Base-by-base conservation (phyloP, 129 eudicot species). In the Tagetes erecta region DNA sequence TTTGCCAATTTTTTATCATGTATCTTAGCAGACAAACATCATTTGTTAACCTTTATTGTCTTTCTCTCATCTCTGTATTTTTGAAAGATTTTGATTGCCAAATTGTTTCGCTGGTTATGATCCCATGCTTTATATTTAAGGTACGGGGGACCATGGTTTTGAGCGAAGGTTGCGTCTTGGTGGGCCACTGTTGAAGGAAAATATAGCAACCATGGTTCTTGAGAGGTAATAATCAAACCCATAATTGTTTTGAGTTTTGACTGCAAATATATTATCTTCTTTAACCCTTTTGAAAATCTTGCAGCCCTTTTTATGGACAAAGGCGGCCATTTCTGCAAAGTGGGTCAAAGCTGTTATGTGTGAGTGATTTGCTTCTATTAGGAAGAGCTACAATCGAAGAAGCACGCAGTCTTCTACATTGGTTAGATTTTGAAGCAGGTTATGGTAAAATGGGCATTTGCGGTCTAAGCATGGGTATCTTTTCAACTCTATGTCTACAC, bases 381-480 rank as follows among this genome's bases (percentile, higher is more conserved):
- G 98, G 98, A 80, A 83, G 96, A 85, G 97, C 84, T 53, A 94
- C 98, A 47, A 94, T 94, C 46, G 98, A 94, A 78, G 98, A 94
- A 83, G 84, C 98, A 8, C 96, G 96, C 56, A 84, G 97, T 74
- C 97, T 94, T 62, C 77, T 94, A 37, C 74, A 90, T 65, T 94
- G 97, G 97, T 80, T 94, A 52, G 97, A 91, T 68, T 44, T 63
- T 76, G 96, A 87, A 86, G 96, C 72, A 30, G 98, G 98, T 33
- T 94, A 70, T 12, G 97, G 98, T 14, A 94, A 94, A 75, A 85
- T 88, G 86, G 98, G 98, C 45, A 83, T 94, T 78, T 94, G 98
- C 76, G 98, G 98, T 82, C 93, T 94, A 47, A 94, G 98, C 89
- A 94, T 94, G 98, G 98, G 98, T 94, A 91, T 85, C 83, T 60